A percentile compares a stretch with the other conserved stretches of the same genome.
These are phyloP conservation scores for Sclerotinia nivalis DNA, from an alignment of 2,329 filamentous ascomycete species.

Conservation along the genomic window DNA sequence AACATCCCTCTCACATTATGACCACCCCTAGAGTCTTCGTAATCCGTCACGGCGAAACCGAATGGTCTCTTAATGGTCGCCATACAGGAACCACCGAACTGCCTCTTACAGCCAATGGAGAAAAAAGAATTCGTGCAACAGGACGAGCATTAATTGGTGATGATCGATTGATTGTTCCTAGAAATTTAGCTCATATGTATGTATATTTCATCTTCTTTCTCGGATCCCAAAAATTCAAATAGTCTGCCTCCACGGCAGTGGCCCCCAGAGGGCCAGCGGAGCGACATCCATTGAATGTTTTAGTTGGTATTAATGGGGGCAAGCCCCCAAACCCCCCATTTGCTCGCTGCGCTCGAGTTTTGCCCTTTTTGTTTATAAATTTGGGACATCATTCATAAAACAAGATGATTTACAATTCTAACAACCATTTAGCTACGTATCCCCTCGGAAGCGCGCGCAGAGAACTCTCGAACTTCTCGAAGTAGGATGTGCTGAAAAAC, in stretches of 20 bases:
- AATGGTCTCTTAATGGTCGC: slow-evolving; percentile 85
- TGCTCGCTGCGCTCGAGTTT: slow-evolving; percentile 1
- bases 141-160: slow-evolving; percentile 81
- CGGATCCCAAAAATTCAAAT: too few species aligned
- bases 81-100: slow-evolving; percentile 89
- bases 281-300: not conserved
- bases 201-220: not conserved
- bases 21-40: slow-evolving; percentile 74
- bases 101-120: slow-evolving; percentile 77
- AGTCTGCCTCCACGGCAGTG: slow-evolving; percentile 6
- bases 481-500: slow-evolving; percentile 64
- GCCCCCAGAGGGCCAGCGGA: slow-evolving; percentile 7
- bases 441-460: slow-evolving; percentile 80
- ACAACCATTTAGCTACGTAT: slow-evolving; percentile 67
- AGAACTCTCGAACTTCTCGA: slow-evolving; percentile 86
- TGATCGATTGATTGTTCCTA: slow-evolving; percentile 81
- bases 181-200: slow-evolving; percentile 79
- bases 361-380: not conserved
- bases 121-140: slow-evolving; percentile 73
- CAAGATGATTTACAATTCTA: not conserved
- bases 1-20: slow-evolving; percentile 28
- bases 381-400: too few species aligned
- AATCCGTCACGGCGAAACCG: slow-evolving; percentile 88
- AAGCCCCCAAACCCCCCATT: slow-evolving; percentile 7
- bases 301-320: not conserved